Evolutionary conservation across 1,284 basidiomycete genomes (phyloP), one percentile per base, ranked within the genome.

Genomic region (Pseudozyma hubeiensis): DNA sequence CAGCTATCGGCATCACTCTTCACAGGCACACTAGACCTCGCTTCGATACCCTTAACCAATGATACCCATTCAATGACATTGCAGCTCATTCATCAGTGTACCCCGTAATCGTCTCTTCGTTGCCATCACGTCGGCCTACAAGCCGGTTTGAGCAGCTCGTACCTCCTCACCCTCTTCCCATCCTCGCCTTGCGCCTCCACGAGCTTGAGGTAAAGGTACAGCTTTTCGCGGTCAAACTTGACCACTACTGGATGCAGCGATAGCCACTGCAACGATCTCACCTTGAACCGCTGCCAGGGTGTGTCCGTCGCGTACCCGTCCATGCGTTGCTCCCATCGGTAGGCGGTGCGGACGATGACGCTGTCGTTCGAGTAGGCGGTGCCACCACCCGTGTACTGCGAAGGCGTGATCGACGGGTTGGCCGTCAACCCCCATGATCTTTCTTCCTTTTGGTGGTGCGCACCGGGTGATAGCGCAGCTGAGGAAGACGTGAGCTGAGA

Each of bases 301-400:
- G 73, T 75, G 10, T 67, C 60, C 14, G 63, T 64, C 2, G 53
- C 45, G 10, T 63, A 52, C 0, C 63, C 69, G 49, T 60, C 53
- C 53, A 78, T 48, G 5, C 69, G 46, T 50, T 70, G 65, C 46
- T 78, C 77, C 77, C 77, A 78, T 11, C 56, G 34, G 30, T 76
- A 76, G 11, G 73, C 73, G 3, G 55, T 51, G 29, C 77, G 69
- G n/a, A 70, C 74, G 39, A 74, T 47, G 45, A 76, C 68, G 45
- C 86, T 87, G 1, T 85, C 84, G 68, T 89, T 88, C 75, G 92
- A 89, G 68, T 92, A 89, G 77, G 91, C 89, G 1, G 91, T 92
- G 0, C 91, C 91, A 7, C 87, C 89, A 0, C 90, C 91, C 2
- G 90, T 91, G 13, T 90, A 66, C 17, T 66, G 67, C 31, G 71